Percentiles rank a stretch among this genome's conserved stretches.
Conservation (phyloP, 257 asterid species). For the Scutellaria galericulata region DNA sequence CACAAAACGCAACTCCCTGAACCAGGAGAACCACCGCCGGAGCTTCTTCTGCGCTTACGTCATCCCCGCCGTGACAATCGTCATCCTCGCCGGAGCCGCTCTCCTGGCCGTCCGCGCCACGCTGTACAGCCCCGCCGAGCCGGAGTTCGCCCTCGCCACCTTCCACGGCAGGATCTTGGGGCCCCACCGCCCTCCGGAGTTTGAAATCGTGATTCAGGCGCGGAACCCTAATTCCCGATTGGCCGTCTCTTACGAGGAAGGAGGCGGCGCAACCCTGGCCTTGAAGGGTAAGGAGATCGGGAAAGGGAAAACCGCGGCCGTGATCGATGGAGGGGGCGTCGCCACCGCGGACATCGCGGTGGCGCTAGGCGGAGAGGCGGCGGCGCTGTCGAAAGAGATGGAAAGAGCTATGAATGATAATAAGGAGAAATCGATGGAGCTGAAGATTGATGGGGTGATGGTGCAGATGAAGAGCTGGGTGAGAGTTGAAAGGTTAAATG, state of each 20-base stretch:
- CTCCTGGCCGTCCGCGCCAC: constrained; percentile 33
- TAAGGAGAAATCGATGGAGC: constrained; percentile 37
- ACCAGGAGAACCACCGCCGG: neutral
- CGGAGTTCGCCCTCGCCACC: constrained; percentile 44
- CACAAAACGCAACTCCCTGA: constrained; percentile 30
- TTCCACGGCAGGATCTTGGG: constrained; percentile 38
- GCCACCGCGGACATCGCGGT: constrained; percentile 32
- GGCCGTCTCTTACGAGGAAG: constrained; percentile 38
- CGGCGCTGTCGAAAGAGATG: constrained; percentile 30
- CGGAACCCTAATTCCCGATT: constrained; percentile 46
- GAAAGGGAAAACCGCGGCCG: constrained; percentile 40
- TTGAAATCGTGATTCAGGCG: constrained; percentile 37
- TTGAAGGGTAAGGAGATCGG: constrained; percentile 48
- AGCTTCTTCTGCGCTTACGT: constrained; percentile 34
- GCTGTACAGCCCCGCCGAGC: constrained; percentile 53
- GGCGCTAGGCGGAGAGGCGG: constrained; percentile 35
- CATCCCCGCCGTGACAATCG: constrained; percentile 30
- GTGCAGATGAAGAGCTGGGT: constrained; percentile 53
- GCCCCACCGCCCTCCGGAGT: constrained; percentile 19
- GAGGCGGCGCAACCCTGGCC: constrained; percentile 38
- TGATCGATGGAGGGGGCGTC: constrained; percentile 11
- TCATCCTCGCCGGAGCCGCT: neutral
- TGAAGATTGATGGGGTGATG: constrained; percentile 39
- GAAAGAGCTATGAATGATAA: constrained; percentile 33
- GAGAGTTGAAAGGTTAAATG: constrained; percentile 32